These are phyloP conservation scores for Cyclocybe aegerita DNA, from an alignment of 768 basidiomycete species.

Conservation along the genomic window DNA sequence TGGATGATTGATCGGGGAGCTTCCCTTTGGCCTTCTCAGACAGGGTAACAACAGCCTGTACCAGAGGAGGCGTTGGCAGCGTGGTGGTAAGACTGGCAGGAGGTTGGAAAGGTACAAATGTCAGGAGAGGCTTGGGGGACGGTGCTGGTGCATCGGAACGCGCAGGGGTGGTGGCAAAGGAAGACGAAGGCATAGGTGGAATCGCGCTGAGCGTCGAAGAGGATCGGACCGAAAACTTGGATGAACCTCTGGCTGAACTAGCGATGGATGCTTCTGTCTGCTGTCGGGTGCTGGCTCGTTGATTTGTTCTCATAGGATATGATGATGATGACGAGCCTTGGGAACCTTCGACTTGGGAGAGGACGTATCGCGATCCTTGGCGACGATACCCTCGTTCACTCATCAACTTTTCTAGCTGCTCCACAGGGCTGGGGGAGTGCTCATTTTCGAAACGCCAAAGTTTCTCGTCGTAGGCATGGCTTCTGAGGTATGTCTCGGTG, in stretches of 20 bases:
- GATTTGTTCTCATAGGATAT: constrained; percentile 14
- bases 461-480: constrained; percentile 49
- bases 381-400: constrained; percentile 13
- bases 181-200: background rate
- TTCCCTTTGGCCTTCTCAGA: constrained; percentile 1
- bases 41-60: no score
- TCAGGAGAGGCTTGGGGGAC: background rate
- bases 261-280: constrained; percentile 17
- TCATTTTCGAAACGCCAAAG: constrained; percentile 13
- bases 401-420: constrained; percentile 19
- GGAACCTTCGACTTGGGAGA: background rate
- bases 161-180: background rate
- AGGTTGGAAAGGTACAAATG: background rate
- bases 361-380: background rate
- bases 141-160: background rate
- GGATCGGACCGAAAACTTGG: constrained; percentile 7
- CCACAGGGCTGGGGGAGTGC: constrained; percentile 11
- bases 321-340: constrained; percentile 13
- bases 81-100: background rate
- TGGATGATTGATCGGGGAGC: no score
- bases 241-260: constrained; percentile 8
- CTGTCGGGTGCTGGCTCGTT: constrained; percentile 18
- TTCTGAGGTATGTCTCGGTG: constrained; percentile 38
- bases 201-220: constrained; percentile 4
- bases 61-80: no score